A percentile compares a stretch with the other conserved stretches of the same genome.
Conservation (phyloP, 305 asterid genomes). For the Fraxinus greggii region DNA sequence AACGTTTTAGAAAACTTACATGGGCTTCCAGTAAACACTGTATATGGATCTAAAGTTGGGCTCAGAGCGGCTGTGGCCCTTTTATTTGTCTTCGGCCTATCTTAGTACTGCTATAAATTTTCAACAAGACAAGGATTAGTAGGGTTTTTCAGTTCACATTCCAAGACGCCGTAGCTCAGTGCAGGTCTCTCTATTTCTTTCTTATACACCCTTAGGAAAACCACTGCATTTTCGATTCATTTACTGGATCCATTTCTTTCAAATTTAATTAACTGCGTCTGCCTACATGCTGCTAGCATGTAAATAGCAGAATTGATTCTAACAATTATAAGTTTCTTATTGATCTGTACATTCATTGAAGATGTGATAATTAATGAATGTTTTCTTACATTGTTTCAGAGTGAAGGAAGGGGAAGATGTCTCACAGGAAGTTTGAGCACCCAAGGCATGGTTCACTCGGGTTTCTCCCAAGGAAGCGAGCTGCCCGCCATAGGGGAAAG, state of each 20-base stretch:
- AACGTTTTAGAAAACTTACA: too few species aligned
- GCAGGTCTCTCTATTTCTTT: not conserved
- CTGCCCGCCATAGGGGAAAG: slow-evolving; percentile 33
- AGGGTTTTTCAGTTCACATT: not conserved
- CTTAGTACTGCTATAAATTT: not conserved
- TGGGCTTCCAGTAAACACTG: not conserved
- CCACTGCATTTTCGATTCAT: not conserved
- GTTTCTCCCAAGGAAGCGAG: slow-evolving; percentile 37
- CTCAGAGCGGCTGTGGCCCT: not conserved
- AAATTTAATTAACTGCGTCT: not conserved
- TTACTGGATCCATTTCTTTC: not conserved
- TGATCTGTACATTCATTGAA: not conserved
- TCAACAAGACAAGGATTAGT: not conserved
- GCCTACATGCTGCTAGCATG: not conserved
- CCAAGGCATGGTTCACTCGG: slow-evolving; percentile 37
- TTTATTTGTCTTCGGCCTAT: not conserved
- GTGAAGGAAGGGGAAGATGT: slow-evolving; percentile 18
- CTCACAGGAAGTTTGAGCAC: slow-evolving; percentile 39
- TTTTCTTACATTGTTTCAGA: not conserved
- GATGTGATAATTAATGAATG: not conserved
- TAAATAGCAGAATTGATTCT: not conserved
- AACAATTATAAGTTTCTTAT: not conserved
- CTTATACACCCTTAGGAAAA: not conserved
- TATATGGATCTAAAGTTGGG: not conserved
- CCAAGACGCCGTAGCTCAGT: not conserved